Evolutionary conservation across 2,329 filamentous ascomycete genomes (phyloP), one percentile per base, ranked within the genome.

Genomic region (Colletotrichum lindemuthianum): DNA sequence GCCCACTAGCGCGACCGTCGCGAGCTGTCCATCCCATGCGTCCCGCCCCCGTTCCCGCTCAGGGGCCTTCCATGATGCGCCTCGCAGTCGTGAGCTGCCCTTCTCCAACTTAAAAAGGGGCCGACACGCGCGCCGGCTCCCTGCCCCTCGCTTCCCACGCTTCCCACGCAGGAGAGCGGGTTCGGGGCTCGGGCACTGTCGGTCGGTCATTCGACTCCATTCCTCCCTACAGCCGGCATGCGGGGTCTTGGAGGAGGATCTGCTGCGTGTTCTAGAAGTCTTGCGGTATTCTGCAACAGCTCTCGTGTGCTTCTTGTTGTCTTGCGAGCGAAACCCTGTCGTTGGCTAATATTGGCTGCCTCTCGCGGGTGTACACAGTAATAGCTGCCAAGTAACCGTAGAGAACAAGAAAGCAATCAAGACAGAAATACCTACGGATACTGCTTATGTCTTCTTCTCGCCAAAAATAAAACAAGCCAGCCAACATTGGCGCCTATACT

Each of bases 21-120:
- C 61, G 51, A 61, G 13, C 8, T 48, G 57, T 44, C 61, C 58
- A 56, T 65, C 61, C 57, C 50, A 61, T 61, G 61, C 58, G 51
- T 64, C 52, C 63, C 59, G 52, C 45, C 53, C 24, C 59, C 43
- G 59, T 54, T 66, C 33, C 63, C 63, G 59, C 54, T 50, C 63
- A 66, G 53, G 63, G 59, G 33, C 48, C 59, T 66, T 39, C 63
- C 63, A 66, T 64, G 63, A 59, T 64, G 53, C 49, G 36, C 40
- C 53, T 51, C 32, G 47, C 40, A 24, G 24, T 24, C 24, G 24
- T 24, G 24, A 24, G 56, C 49, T 39, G 44, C 33, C 60, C n/a
- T 33, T n/a, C 40, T 48, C 51, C 51, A 65, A 54, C 51, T 41
- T 49, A 39, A 59, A 63, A 63, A 37, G 49, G 53, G 43, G 32